phyloP scores from a whole-genome alignment of 352 stramenopile genomes.

The Phytophthora pluvialis region DNA sequence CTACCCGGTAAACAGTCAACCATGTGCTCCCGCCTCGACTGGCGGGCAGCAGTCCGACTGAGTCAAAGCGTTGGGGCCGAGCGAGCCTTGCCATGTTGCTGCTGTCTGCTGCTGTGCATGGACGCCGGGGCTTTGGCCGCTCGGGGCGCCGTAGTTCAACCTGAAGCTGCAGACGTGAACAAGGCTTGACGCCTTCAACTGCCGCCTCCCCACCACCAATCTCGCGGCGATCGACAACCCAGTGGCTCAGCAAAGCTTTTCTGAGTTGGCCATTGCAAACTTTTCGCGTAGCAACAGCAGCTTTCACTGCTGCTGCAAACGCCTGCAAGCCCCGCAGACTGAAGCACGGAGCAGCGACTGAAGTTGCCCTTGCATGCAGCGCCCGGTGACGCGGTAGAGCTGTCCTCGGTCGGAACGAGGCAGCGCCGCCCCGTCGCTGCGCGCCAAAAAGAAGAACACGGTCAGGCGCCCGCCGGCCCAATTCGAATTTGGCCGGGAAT shows the following conservation, averaged over 20 bases:
- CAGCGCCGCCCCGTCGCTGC: slow-evolving; percentile 2
- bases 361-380: slow-evolving; percentile 5
- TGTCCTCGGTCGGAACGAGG: slow-evolving; percentile 5
- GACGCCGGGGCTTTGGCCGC: slow-evolving; percentile 3
- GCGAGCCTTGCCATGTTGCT: slow-evolving; percentile 5
- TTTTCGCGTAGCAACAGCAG: neutral
- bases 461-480: slow-evolving; percentile 7
- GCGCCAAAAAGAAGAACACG: slow-evolving; percentile 26
- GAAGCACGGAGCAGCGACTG: slow-evolving; percentile 10
- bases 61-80: neutral
- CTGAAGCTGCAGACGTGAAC: slow-evolving; percentile 15
- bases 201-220: slow-evolving; percentile 4
- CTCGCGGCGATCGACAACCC: slow-evolving; percentile 15
- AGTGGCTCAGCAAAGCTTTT: slow-evolving; percentile 22
- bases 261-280: slow-evolving; percentile 15
- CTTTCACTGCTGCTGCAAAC: neutral
- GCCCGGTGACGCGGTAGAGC: slow-evolving; percentile 22
- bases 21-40: slow-evolving; percentile 4
- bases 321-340: neutral
- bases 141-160: slow-evolving; percentile 22
- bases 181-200: slow-evolving; percentile 6
- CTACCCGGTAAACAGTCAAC: neutral
- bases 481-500: slow-evolving; percentile 8
- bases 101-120: slow-evolving; percentile 25
- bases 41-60: slow-evolving; percentile 1